phyloP scores from a whole-genome alignment of 2,329 filamentous ascomycete genomes.

The Eutypa lata region DNA sequence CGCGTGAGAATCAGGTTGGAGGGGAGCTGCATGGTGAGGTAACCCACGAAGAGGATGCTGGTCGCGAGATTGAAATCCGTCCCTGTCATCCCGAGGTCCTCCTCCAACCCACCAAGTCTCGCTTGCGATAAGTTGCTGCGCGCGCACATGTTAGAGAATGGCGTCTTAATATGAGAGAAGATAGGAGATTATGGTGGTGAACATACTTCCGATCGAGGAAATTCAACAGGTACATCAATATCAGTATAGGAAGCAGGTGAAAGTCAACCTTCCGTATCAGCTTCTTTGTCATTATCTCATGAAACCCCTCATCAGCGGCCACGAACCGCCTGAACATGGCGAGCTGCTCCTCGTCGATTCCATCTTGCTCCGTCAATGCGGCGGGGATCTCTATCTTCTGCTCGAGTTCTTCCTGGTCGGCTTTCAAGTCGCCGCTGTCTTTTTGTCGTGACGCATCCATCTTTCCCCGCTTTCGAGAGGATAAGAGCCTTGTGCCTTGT shows the following conservation, averaged over 20 bases:
- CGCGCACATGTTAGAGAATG: too few relatives aligned
- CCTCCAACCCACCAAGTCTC: conserved; percentile 49
- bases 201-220: conserved; percentile 46
- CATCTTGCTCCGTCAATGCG: conserved; percentile 2
- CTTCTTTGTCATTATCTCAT: conserved; percentile 24
- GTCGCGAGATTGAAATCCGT: conserved; percentile 57
- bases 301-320: conserved; percentile 24
- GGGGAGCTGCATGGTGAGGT: conserved; percentile 60
- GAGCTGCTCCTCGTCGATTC: conserved; percentile 21
- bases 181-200: neutral
- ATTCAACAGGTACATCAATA: conserved; percentile 55
- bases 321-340: conserved; percentile 23
- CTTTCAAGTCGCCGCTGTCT: too few relatives aligned
- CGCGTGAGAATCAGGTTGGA: conserved; percentile 57
- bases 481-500: too few relatives aligned
- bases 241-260: conserved; percentile 48
- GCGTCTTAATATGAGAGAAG: neutral
- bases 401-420: neutral
- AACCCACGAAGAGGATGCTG: conserved; percentile 56
- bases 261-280: conserved; percentile 50
- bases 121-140: conserved; percentile 51
- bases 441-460: too few relatives aligned
- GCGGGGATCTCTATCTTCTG: conserved; percentile 9
- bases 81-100: conserved; percentile 50
- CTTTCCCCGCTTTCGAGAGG: too few relatives aligned